Evolutionary conservation across 176 grass and related monocot species (phyloP).

Genomic region (Aegilops bicornis): DNA sequence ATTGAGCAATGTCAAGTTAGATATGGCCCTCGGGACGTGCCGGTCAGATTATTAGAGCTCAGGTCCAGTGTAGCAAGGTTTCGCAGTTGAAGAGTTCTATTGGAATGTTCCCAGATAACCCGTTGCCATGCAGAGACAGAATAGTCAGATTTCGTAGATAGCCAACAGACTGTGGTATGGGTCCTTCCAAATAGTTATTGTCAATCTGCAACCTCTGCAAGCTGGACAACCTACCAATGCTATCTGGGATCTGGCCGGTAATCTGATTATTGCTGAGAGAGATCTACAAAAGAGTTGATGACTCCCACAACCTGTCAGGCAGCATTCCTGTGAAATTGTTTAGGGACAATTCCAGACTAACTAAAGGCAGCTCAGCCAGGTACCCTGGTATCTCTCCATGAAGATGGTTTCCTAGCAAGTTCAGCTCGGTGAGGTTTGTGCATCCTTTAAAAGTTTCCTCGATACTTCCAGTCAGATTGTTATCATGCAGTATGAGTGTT

Average conservation of each 20-base stretch:
- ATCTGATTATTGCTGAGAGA: slow-evolving; percentile 73
- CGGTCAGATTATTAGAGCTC: slow-evolving; percentile 71
- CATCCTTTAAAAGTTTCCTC: slow-evolving; percentile 62
- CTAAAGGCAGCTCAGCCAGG: slow-evolving; percentile 69
- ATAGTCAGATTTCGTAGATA: slow-evolving; percentile 77
- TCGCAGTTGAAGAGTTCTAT: slow-evolving; percentile 75
- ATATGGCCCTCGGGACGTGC: slow-evolving; percentile 66
- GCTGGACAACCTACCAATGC: slow-evolving; percentile 52
- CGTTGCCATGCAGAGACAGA: slow-evolving; percentile 78
- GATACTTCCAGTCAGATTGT: slow-evolving; percentile 72
- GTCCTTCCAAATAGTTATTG: slow-evolving; percentile 73
- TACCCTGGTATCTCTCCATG: slow-evolving; percentile 83
- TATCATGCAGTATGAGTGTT: slow-evolving; percentile 61
- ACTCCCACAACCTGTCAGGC: slow-evolving; percentile 64
- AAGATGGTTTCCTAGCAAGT: slow-evolving; percentile 75
- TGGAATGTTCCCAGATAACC: slow-evolving; percentile 80
- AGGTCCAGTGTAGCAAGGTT: slow-evolving; percentile 82
- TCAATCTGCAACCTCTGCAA: slow-evolving; percentile 80
- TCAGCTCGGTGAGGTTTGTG: slow-evolving; percentile 71
- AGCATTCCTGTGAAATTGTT: slow-evolving; percentile 80
- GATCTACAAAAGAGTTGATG: slow-evolving; percentile 72
- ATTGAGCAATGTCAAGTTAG: slow-evolving; percentile 69
- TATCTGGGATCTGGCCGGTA: slow-evolving; percentile 61
- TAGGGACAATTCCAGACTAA: slow-evolving; percentile 69
- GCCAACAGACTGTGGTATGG: slow-evolving; percentile 63